phyloP scores from a whole-genome alignment of 2,329 filamentous ascomycete species.

The Colletotrichum sp. region DNA sequence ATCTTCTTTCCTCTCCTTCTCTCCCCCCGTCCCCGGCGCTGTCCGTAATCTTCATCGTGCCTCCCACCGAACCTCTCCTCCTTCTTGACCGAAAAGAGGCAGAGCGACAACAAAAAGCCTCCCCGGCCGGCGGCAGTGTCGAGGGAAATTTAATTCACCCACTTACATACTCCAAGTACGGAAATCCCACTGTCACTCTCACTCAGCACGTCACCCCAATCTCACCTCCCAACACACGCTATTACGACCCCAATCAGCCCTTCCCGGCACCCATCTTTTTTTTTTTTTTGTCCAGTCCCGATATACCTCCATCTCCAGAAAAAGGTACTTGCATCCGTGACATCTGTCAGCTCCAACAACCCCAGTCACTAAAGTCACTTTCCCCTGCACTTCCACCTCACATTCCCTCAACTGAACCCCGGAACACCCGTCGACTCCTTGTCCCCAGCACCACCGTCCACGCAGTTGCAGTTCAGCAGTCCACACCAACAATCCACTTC shows the following conservation, averaged over 20 bases:
- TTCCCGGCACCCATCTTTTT: background rate
- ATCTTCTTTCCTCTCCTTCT: background rate
- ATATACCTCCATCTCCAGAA: conserved; percentile 17
- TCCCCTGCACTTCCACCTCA: background rate
- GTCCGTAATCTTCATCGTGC: background rate
- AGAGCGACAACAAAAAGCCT: background rate
- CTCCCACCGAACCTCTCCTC: background rate
- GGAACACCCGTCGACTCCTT: conserved; percentile 4
- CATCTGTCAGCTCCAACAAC: background rate
- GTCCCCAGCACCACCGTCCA: background rate
- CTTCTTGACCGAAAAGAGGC: background rate
- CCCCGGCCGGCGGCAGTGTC: conserved; percentile 12
- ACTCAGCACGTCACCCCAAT: background rate
- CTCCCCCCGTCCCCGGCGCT: background rate
- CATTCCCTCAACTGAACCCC: conserved; percentile 8
- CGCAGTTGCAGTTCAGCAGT: background rate
- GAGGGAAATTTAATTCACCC: conserved; percentile 1
- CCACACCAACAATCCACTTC: background rate
- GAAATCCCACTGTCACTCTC: background rate
- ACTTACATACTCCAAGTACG: background rate
- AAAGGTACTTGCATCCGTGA: conserved; percentile 10
- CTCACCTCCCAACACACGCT: background rate
- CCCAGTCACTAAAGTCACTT: background rate
- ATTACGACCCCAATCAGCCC: background rate
- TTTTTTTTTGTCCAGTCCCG: background rate